Conservation (phyloP, 352 stramenopile genomes). For the Pythium utonaiense region DNA sequence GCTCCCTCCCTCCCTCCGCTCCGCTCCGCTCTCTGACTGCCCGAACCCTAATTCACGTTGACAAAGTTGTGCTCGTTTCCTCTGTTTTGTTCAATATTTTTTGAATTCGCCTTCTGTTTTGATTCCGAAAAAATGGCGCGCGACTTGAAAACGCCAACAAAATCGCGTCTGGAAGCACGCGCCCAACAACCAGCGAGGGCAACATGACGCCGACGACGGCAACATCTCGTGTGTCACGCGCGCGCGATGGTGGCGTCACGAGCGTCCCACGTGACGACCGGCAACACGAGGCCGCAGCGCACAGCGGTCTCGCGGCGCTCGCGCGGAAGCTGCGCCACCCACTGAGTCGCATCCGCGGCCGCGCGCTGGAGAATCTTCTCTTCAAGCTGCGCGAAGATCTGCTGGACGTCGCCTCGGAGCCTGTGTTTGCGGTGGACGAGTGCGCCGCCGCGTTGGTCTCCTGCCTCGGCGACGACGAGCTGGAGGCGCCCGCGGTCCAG, state of each 20-base stretch:
- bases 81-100: not conserved
- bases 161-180: not conserved
- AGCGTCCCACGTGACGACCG: not conserved
- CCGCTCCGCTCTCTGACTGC: not conserved
- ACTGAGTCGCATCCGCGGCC: conserved; percentile 51
- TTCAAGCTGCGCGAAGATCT: conserved; percentile 70
- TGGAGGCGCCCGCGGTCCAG: conserved; percentile 50
- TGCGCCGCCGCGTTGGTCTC: conserved; percentile 36
- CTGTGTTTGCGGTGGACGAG: conserved; percentile 28
- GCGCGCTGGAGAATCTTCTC: conserved; percentile 50
- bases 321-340: conserved; percentile 62
- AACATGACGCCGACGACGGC: conserved; percentile 3
- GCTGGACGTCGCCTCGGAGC: conserved; percentile 27
- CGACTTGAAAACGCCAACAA: conserved; percentile 2
- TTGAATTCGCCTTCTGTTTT: not conserved
- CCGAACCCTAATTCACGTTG: not conserved
- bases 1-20: too few species aligned
- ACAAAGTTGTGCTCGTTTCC: not conserved
- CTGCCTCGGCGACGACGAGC: conserved; percentile 32
- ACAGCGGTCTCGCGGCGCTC: conserved; percentile 27
- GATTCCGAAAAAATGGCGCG: not conserved
- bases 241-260: not conserved
- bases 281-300: not conserved
- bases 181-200: not conserved
- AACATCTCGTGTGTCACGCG: not conserved